A percentile compares a stretch with the other conserved stretches of the same genome.
phyloP scores from a whole-genome alignment of 345 rosid genomes.

The Noccaea bulbosa region DNA sequence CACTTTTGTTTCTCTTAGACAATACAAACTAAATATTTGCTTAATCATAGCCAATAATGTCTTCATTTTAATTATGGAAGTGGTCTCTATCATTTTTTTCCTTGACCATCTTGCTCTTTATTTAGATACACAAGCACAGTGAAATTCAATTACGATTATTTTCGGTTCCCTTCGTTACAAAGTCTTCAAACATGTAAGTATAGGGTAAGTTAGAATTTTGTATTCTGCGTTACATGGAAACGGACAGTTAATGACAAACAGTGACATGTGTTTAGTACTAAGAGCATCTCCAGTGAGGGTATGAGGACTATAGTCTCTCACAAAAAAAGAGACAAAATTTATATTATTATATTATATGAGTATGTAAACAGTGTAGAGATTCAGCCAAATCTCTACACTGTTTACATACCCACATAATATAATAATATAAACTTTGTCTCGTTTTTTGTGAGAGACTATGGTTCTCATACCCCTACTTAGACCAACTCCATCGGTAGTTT shows the following conservation, averaged over 20 bases:
- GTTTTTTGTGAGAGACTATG: too few relatives aligned
- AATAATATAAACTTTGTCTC: too few relatives aligned
- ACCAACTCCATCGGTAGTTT: too few relatives aligned
- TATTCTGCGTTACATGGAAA: conserved; percentile 20
- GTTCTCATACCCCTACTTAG: too few relatives aligned
- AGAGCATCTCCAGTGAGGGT: too few relatives aligned
- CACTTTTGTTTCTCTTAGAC: conserved; percentile 23
- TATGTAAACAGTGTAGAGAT: too few relatives aligned
- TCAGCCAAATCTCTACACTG: too few relatives aligned
- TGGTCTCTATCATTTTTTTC: conserved; percentile 6
- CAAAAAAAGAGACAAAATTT: too few relatives aligned
- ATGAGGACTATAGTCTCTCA: too few relatives aligned
- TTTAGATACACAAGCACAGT: not conserved
- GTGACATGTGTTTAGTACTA: conserved; percentile 36
- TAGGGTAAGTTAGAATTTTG: conserved; percentile 3
- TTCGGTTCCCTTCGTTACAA: not conserved
- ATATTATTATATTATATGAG: too few relatives aligned
- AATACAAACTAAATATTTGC: conserved; percentile 28
- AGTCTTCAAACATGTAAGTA: not conserved
- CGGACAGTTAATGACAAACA: conserved; percentile 33
- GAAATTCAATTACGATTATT: conserved; percentile 10
- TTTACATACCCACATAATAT: too few relatives aligned
- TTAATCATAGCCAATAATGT: conserved; percentile 36
- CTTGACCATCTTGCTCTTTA: not conserved
- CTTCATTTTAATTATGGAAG: conserved; percentile 12